These are phyloP conservation scores for Pelagomonas calceolata DNA, from an alignment of 108 stramenopile genomes.

Conservation along the genomic window DNA sequence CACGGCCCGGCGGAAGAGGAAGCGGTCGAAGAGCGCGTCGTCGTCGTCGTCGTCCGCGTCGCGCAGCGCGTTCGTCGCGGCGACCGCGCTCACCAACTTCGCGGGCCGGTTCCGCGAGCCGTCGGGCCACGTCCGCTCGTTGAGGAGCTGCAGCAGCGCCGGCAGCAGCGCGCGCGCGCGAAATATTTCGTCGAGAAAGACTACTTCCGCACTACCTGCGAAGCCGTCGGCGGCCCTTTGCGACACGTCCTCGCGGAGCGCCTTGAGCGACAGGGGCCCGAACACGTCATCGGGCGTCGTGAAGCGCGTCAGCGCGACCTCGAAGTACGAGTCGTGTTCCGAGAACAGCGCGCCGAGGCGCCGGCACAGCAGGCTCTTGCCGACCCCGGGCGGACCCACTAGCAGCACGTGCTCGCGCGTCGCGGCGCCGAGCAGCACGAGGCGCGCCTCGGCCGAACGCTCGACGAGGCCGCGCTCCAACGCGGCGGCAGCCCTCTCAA, in stretches of 20 bases:
- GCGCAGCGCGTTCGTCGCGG: constrained; percentile 55
- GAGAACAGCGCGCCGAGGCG: constrained; percentile 41
- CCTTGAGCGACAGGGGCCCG: constrained; percentile 47
- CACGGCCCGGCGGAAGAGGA: constrained; percentile 54
- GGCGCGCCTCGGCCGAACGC: constrained; percentile 46
- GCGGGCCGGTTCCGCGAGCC: constrained; percentile 47
- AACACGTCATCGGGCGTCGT: constrained; percentile 64
- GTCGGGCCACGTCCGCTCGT: constrained; percentile 62
- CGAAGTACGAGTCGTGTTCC: constrained; percentile 54
- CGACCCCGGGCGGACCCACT: constrained; percentile 45
- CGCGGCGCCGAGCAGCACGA: constrained; percentile 50
- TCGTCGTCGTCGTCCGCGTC: constrained; percentile 49
- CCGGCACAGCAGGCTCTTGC: constrained; percentile 43
- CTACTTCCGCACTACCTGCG: constrained; percentile 44
- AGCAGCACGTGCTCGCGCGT: constrained; percentile 57
- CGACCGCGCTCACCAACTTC: constrained; percentile 43
- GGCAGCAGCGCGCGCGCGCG: constrained; percentile 66
- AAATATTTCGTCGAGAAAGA: constrained; percentile 57
- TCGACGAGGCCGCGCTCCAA: constrained; percentile 54
- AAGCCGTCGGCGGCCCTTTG: constrained; percentile 51
- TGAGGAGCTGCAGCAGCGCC: constrained; percentile 60
- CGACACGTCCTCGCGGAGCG: constrained; percentile 60
- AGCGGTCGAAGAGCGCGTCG: constrained; percentile 59
- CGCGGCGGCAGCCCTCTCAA: constrained; percentile 27
- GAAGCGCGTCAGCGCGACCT: constrained; percentile 56